Evolutionary conservation across 73 alveolate genomes (phyloP), one percentile per base, ranked within the genome.

Genomic region (Symbiodinium pilosum): DNA sequence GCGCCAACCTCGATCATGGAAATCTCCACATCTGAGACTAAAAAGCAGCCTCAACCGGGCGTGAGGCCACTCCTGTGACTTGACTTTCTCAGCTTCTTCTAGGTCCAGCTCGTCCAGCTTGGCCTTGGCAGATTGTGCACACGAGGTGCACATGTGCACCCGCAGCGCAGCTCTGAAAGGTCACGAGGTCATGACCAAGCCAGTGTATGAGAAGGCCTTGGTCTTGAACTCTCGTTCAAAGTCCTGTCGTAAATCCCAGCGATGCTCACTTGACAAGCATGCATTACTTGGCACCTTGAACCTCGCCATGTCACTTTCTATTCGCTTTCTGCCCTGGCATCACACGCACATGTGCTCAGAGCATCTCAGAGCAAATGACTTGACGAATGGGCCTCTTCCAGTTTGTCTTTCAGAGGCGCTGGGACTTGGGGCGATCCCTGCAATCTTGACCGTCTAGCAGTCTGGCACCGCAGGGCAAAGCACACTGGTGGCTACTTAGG

Each of bases 171-270:
- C n/a, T n/a, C n/a, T n/a, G n/a, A 71, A 0, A 1, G 86, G 0
- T 73, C n/a, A 26, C 32, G 26, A 0, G 39, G 40, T 73, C 51
- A 18, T 36, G 30, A 47, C 83, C 83, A 12, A 12, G 7, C 94
- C 94, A 56, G 94, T 83, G 51, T 84, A 81, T 39, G 95, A 88
- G 95, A 88, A 88, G 86, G 95, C 95, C 81, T 88, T 88, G 69
- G 95, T 88, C 95, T 88, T 88, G 95, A 88, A 88, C 38, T 88
- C 95, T 84, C 95, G 64, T 59, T 88, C 95, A 40, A 88, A 88
- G 95, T 88, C 95, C 81, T 88, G 51, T 52, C 28, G 69, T 52
- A 52, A 9, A 52, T 52, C 69, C 69, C 9, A 52, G 20, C 28
- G 28, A 20, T 52, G 9, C 9, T 52, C 69, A 52, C 69, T 52